A percentile compares a stretch with the other conserved stretches of the same genome.
Evolutionary conservation across 1,284 basidiomycete species (phyloP).

Genomic region (Sutorius eximius): DNA sequence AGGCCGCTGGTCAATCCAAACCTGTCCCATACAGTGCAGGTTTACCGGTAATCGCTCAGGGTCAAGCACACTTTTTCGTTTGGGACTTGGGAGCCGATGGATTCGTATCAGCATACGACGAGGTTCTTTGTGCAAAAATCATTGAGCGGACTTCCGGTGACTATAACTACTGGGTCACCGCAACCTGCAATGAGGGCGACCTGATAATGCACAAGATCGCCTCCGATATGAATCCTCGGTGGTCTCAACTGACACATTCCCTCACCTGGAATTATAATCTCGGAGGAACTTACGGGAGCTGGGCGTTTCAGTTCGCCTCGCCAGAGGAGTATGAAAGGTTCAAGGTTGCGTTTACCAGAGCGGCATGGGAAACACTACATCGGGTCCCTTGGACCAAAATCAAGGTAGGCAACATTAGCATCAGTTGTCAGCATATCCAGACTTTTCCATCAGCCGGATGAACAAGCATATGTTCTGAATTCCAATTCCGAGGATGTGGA

Average conservation of each 20-base stretch:
- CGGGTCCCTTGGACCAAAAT: conserved; percentile 77
- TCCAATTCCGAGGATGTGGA: conserved; percentile 80
- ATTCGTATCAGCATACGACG: conserved; percentile 67
- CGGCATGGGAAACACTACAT: conserved; percentile 85
- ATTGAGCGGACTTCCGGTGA: conserved; percentile 48
- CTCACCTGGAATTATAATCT: conserved; percentile 84
- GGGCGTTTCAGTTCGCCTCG: conserved; percentile 77
- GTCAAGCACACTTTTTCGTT: conserved; percentile 59
- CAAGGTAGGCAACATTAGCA: conserved; percentile 54
- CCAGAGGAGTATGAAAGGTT: conserved; percentile 64
- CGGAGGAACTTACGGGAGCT: conserved; percentile 70
- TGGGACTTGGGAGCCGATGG: conserved; percentile 73
- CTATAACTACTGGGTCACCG: conserved; percentile 68
- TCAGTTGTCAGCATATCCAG: not conserved
- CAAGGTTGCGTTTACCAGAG: conserved; percentile 67
- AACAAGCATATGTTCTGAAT: conserved; percentile 73
- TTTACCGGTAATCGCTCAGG: conserved; percentile 40
- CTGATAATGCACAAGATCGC: conserved; percentile 62
- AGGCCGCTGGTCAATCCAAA: conserved; percentile 12
- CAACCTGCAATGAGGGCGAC: conserved; percentile 49
- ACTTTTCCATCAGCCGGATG: conserved; percentile 54
- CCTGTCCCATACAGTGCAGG: conserved; percentile 13
- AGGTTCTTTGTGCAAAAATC: conserved; percentile 70
- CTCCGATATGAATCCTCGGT: conserved; percentile 77
- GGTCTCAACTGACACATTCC: conserved; percentile 61